Conservation (phyloP, 1,284 basidiomycete genomes). For the Ustilago trichophora region DNA sequence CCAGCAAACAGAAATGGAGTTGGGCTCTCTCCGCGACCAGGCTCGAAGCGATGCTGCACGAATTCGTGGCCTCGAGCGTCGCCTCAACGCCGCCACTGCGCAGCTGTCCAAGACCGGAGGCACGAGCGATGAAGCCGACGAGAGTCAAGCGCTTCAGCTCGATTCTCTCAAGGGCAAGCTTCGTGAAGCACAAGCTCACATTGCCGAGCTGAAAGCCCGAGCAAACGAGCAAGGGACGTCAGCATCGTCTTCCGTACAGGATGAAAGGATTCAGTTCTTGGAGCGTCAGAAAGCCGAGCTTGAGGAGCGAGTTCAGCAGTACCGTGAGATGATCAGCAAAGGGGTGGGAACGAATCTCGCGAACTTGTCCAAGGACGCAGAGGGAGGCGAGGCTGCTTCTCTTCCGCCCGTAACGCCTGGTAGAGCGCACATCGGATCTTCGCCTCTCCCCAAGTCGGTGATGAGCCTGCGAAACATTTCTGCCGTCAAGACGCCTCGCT, state of each 20-base stretch:
- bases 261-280: constrained; percentile 29
- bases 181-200: constrained; percentile 15
- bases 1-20: neutral
- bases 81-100: constrained; percentile 21
- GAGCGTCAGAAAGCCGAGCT: constrained; percentile 37
- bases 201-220: constrained; percentile 19
- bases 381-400: constrained; percentile 1
- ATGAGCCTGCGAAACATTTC: constrained; percentile 42
- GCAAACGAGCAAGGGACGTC: constrained; percentile 8
- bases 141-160: constrained; percentile 8
- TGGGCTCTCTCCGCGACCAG: constrained; percentile 22
- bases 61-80: constrained; percentile 26
- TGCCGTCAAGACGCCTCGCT: constrained; percentile 40
- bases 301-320: constrained; percentile 38
- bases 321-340: constrained; percentile 46
- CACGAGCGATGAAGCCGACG: neutral
- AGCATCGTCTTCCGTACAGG: constrained; percentile 5
- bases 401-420: constrained; percentile 23
- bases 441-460: constrained; percentile 43
- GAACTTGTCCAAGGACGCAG: constrained; percentile 17
- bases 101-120: constrained; percentile 12
- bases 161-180: constrained; percentile 14
- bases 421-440: constrained; percentile 9
- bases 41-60: constrained; percentile 18
- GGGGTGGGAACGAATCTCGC: constrained; percentile 39